A percentile compares a stretch with the other conserved stretches of the same genome.
phyloP scores from a whole-genome alignment of 306 rosid species.

The Malus asiatica region DNA sequence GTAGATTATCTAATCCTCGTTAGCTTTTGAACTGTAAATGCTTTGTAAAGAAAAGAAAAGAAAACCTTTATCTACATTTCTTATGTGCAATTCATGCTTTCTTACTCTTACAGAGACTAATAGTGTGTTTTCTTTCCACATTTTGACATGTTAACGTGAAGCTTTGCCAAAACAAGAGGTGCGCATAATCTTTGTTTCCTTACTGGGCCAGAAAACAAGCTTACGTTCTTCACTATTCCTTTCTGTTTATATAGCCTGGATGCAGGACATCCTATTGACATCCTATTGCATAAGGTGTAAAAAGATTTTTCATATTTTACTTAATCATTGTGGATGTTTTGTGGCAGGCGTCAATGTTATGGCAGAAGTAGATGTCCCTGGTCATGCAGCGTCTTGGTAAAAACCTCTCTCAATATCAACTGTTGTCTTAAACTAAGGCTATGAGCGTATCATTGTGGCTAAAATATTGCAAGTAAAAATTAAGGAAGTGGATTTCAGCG shows the following conservation, averaged over 20 bases:
- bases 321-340: conserved; percentile 18
- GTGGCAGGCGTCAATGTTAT: conserved; percentile 81
- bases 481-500: not conserved
- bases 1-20: conserved; percentile 17
- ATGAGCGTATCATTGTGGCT: not conserved
- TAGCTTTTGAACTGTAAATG: conserved; percentile 9
- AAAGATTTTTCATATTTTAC: conserved; percentile 3
- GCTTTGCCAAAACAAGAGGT: conserved; percentile 93
- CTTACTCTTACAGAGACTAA: conserved; percentile 25
- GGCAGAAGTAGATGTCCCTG: conserved; percentile 95
- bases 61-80: not conserved
- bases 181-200: conserved; percentile 28
- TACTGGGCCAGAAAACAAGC: not conserved
- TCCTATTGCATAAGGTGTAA: conserved; percentile 2
- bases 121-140: conserved; percentile 32
- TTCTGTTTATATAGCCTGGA: not conserved
- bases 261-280: conserved; percentile 5
- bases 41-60: not conserved
- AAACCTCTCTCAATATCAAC: conserved; percentile 5
- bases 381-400: conserved; percentile 95
- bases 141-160: conserved; percentile 30
- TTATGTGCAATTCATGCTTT: conserved; percentile 10
- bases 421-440: conserved; percentile 1
- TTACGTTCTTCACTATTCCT: not conserved
- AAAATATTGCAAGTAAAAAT: not conserved